Conservation (phyloP, 192 early-diverging fungal genomes). For the Piromyces finnis region DNA sequence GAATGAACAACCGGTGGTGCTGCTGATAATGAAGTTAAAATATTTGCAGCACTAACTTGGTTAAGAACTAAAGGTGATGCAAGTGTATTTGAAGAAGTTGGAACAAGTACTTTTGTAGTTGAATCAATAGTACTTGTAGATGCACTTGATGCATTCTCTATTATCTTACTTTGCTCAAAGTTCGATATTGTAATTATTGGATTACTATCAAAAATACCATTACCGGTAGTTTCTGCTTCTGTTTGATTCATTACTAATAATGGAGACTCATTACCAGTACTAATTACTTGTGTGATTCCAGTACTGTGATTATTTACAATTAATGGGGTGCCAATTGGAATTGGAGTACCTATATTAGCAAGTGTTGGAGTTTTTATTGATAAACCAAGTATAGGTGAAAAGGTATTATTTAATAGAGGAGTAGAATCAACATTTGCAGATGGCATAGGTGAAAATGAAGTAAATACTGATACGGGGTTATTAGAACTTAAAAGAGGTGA, state of each 20-base stretch:
- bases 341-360: not conserved
- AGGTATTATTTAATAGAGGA: not conserved
- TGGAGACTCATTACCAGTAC: not conserved
- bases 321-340: not conserved
- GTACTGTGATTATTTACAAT: not conserved
- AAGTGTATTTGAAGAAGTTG: no score
- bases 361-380: not conserved
- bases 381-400: not conserved
- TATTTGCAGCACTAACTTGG: no score
- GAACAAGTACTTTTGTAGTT: not conserved
- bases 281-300: not conserved
- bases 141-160: not conserved
- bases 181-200: not conserved
- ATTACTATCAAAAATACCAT: not conserved
- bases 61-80: no score
- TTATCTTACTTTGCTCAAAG: not conserved
- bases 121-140: not conserved
- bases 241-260: not conserved
- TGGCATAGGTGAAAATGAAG: not conserved
- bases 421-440: not conserved
- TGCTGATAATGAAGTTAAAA: no score
- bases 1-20: no score
- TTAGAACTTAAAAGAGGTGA: not conserved
- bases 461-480: not conserved
- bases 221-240: not conserved